Conservation (phyloP, 208 protist species). For the Trypanosoma cruzi region DNA sequence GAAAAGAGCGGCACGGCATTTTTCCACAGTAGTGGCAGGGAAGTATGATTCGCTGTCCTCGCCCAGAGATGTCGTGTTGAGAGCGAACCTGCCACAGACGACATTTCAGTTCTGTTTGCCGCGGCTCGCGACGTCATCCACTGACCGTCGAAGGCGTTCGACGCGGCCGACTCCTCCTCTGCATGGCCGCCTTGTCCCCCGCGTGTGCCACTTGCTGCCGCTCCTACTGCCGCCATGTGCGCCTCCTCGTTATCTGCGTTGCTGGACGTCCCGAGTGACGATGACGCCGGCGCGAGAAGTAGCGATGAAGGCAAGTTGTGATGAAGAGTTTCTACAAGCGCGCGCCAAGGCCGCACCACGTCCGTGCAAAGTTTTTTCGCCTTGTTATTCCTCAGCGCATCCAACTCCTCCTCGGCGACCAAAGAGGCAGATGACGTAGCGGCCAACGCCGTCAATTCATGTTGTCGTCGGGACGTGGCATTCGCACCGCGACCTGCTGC, state of each 20-base stretch:
- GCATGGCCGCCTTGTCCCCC: neutral
- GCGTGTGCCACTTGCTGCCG: neutral
- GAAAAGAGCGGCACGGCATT: constrained; percentile 52
- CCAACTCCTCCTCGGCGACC: constrained; percentile 20
- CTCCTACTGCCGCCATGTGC: neutral
- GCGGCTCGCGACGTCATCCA: neutral
- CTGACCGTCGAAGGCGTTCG: neutral
- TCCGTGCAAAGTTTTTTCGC: constrained; percentile 48
- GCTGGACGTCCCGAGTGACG: neutral
- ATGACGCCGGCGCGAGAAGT: neutral
- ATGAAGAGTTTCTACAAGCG: constrained; percentile 59
- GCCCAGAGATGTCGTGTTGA: constrained; percentile 4
- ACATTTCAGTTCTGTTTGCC: neutral
- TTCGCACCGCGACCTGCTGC: neutral
- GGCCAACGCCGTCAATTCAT: neutral
- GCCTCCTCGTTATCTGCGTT: neutral
- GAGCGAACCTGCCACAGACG: neutral
- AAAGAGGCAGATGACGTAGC: neutral
- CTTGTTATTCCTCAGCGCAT: constrained; percentile 18
- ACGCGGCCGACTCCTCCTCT: neutral
- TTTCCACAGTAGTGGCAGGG: constrained; percentile 75
- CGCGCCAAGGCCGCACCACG: constrained; percentile 51
- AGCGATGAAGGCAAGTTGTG: constrained; percentile 27
- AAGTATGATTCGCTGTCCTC: constrained; percentile 28
- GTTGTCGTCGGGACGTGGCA: constrained; percentile 18